These are phyloP conservation scores for Zanthoxylum bungeanum DNA, from an alignment of 345 rosid genomes.

Conservation along the genomic window DNA sequence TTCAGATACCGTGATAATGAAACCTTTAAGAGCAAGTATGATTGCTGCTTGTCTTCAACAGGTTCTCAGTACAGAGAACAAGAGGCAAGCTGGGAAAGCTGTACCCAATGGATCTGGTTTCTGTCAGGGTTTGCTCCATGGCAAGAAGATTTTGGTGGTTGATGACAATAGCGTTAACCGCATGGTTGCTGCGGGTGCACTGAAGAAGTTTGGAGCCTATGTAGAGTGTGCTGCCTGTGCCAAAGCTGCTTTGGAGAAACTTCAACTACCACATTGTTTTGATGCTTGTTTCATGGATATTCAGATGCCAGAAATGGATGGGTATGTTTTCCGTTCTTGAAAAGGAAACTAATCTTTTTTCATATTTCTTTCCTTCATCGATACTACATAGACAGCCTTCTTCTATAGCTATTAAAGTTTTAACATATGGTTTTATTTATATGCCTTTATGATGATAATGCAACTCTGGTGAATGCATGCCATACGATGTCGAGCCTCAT, in stretches of 20 bases:
- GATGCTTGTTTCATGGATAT: constrained; percentile 99
- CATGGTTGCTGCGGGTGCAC: constrained; percentile 91
- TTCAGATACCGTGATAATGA: constrained; percentile 85
- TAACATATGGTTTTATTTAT: background rate
- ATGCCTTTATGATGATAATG: background rate
- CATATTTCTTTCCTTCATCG: background rate
- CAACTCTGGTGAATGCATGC: background rate
- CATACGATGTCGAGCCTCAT: background rate
- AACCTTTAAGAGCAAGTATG: constrained; percentile 95
- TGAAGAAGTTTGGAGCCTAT: constrained; percentile 88
- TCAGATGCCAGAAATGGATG: constrained; percentile 99
- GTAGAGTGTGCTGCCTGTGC: constrained; percentile 92
- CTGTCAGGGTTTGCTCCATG: constrained; percentile 57
- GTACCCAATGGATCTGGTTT: constrained; percentile 41
- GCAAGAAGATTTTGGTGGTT: constrained; percentile 85
- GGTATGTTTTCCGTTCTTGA: constrained; percentile 39
- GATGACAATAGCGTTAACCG: constrained; percentile 90
- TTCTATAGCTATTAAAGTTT: background rate
- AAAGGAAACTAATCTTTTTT: background rate
- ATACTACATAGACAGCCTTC: background rate
- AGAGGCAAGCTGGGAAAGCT: constrained; percentile 43
- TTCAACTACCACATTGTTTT: constrained; percentile 70
- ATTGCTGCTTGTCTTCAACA: constrained; percentile 92
- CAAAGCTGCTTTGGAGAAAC: constrained; percentile 67
- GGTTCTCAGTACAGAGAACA: constrained; percentile 67